Evolutionary conservation across 192 early-diverging fungal species (phyloP).

Genomic region (Coemansia sp.): DNA sequence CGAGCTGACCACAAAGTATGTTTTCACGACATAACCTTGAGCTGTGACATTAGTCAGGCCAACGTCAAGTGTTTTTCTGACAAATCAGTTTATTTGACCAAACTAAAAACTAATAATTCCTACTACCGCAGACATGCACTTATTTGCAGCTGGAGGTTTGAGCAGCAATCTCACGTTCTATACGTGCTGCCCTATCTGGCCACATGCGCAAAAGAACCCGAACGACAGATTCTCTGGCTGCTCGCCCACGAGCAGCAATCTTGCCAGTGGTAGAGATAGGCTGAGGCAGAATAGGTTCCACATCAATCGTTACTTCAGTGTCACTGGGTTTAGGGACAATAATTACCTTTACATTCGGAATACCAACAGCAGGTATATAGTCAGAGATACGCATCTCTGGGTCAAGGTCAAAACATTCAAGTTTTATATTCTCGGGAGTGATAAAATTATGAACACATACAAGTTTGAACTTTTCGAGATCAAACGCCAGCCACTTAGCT

Average conservation of each 20-base stretch:
- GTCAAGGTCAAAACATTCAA: background rate
- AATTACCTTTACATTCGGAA: constrained; percentile 4
- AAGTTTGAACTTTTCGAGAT: background rate
- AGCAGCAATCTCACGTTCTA: background rate
- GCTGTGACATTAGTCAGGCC: too few species aligned
- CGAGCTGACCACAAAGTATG: too few species aligned
- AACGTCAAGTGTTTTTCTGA: too few species aligned
- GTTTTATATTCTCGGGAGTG: background rate
- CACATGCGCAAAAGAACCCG: background rate
- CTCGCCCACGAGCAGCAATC: background rate
- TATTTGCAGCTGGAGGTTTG: background rate
- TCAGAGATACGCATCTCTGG: background rate
- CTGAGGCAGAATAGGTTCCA: background rate
- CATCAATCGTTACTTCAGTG: constrained; percentile 68
- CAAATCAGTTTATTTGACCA: background rate
- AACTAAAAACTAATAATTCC: background rate
- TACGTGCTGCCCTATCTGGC: background rate
- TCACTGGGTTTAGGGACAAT: constrained; percentile 30
- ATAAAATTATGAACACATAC: background rate
- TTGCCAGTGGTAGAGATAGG: background rate
- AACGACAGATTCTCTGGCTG: background rate
- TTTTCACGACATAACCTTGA: too few species aligned
- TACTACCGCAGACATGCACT: too few species aligned
- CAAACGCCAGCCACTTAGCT: background rate
- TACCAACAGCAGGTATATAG: background rate